A percentile compares a stretch with the other conserved stretches of the same genome.
These are phyloP conservation scores for Phytophthora crassamura DNA, from an alignment of 352 stramenopile species.

Conservation along the genomic window DNA sequence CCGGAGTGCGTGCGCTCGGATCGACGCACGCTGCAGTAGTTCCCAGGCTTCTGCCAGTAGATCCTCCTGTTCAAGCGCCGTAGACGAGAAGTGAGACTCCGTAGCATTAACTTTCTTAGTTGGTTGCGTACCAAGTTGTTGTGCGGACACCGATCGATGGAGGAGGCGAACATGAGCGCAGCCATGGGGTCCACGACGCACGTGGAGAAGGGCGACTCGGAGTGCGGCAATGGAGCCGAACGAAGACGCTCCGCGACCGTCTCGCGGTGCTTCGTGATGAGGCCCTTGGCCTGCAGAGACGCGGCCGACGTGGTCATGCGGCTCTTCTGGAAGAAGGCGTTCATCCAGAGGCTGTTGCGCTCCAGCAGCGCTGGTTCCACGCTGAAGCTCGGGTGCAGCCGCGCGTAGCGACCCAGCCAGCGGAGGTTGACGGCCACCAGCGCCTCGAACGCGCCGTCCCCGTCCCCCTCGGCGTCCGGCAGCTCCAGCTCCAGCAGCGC, in stretches of 20 bases:
- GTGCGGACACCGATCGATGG: slow-evolving; percentile 66
- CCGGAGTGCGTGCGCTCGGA: slow-evolving; percentile 55
- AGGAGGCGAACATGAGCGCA: slow-evolving; percentile 68
- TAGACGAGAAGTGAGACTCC: not conserved
- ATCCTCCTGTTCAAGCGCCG: slow-evolving; percentile 44
- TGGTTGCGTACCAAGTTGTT: slow-evolving; percentile 48
- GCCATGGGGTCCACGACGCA: slow-evolving; percentile 62
- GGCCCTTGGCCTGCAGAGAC: slow-evolving; percentile 60
- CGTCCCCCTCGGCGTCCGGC: slow-evolving; percentile 35
- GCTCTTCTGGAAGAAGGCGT: slow-evolving; percentile 82
- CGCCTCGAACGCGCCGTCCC: slow-evolving; percentile 47
- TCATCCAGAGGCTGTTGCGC: slow-evolving; percentile 83
- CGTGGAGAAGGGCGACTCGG: slow-evolving; percentile 61
- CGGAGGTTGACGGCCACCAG: slow-evolving; percentile 68
- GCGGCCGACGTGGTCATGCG: slow-evolving; percentile 70
- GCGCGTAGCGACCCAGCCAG: slow-evolving; percentile 71
- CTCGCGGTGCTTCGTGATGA: slow-evolving; percentile 65
- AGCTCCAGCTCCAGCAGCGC: slow-evolving; percentile 48
- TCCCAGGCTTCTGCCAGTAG: slow-evolving; percentile 64
- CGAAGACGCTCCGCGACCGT: slow-evolving; percentile 49
- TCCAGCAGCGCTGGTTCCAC: slow-evolving; percentile 63
- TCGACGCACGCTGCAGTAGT: slow-evolving; percentile 50
- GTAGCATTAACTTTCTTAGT: not conserved
- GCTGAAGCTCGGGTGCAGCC: slow-evolving; percentile 60
- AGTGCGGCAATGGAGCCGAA: slow-evolving; percentile 37